Evolutionary conservation across 768 basidiomycete species (phyloP).

Genomic region (Cyclocybe cylindracea): DNA sequence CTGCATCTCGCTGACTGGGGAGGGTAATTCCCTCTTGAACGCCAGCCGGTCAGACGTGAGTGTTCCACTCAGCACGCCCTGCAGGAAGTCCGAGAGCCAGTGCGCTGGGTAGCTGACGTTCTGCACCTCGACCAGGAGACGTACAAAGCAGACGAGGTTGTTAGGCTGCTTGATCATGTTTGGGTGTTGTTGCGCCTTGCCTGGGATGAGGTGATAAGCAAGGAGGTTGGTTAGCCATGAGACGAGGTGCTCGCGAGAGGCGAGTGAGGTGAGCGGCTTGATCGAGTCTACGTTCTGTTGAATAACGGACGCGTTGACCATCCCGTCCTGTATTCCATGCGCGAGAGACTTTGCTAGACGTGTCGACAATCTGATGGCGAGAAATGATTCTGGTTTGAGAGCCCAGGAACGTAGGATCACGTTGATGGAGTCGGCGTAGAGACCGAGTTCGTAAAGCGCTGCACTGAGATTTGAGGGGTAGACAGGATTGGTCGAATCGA

Average conservation of each 20-base stretch:
- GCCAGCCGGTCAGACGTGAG: slow-evolving; percentile 25
- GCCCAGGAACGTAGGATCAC: slow-evolving; percentile 21
- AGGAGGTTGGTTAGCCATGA: slow-evolving; percentile 34
- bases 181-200: slow-evolving; percentile 15
- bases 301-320: no score
- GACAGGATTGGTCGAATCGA: slow-evolving; percentile 17
- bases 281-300: background rate
- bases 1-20: slow-evolving; percentile 22
- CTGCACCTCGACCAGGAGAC: slow-evolving; percentile 30
- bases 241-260: slow-evolving; percentile 25
- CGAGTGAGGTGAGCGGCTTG: slow-evolving; percentile 20
- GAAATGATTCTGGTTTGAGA: slow-evolving; percentile 4
- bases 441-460: slow-evolving; percentile 27
- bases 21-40: slow-evolving; percentile 26
- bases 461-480: slow-evolving; percentile 30
- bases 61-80: slow-evolving; percentile 23
- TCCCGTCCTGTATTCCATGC: no score
- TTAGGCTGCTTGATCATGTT: slow-evolving; percentile 30
- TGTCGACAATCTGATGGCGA: slow-evolving; percentile 18
- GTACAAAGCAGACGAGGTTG: slow-evolving; percentile 33
- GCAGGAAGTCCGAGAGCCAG: slow-evolving; percentile 36
- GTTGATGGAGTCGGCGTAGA: slow-evolving; percentile 18
- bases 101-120: slow-evolving; percentile 35
- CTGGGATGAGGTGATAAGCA: slow-evolving; percentile 29
- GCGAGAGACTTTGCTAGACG: slow-evolving; percentile 4